Base-by-base conservation (phyloP, 140 eudicot species). In the Erigeron philadelphicus region DNA sequence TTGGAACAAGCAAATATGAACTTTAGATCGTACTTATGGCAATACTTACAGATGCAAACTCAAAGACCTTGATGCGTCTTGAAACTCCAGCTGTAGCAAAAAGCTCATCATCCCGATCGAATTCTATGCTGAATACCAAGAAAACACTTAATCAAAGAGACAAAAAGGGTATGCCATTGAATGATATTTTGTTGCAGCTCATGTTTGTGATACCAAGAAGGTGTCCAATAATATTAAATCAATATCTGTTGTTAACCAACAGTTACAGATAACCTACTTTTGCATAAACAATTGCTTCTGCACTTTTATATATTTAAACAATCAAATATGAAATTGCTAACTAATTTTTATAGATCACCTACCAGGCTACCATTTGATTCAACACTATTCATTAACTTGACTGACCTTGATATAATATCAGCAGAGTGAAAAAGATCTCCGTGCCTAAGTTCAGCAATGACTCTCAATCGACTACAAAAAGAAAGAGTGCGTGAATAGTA, bases 11-110 rank as follows among this genome's bases (percentile, higher is more conserved):
- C 18, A 18, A 18, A 16, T 46, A 11, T 18, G 13, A 31, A 61
- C 61, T 67, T 25, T 49, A 6, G 35, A 61, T 45, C 31, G 16
- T 49, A 52, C 67, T 50, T 67, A 44, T 44, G 49, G 65, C 54
- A 45, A 50, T 43, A 72, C 95, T 80, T 77, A 94, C 97, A 23
- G 99, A 85, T 16, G 95, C 78, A 77, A 94, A 89, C 70, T 94
- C 99, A 64, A 87, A 94, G 66, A 94, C 84, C 77, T 94, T 94
- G 76, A 94, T 94, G 38, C 95, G 81, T 31, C 94, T 77, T 43
- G 96, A 93, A 72, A 93, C 98, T 77, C 98, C 98, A 81, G 96
- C 98, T 15, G 98, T 94, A 38, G 99, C 97, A 82, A 94, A 94
- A 55, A 94, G 86, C 75, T 94, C 95, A 73, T 89, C 94, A 76